Evolutionary conservation across 2,329 filamentous ascomycete genomes (phyloP).

Genomic region (Xylaria sp.): DNA sequence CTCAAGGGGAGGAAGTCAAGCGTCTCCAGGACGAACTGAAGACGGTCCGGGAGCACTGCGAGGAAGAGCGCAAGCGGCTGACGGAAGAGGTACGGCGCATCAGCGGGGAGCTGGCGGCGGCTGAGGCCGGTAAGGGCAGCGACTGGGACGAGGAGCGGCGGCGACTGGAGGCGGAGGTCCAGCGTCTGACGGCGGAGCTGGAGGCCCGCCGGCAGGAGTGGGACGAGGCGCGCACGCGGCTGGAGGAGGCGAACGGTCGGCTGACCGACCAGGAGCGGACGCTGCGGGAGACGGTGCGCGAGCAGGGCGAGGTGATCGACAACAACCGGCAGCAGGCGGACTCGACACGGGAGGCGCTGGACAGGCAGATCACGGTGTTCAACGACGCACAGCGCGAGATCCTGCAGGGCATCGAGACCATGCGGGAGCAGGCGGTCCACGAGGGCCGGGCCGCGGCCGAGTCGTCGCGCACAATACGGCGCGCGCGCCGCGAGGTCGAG

Average conservation of each 20-base stretch:
- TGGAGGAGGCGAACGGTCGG: not conserved
- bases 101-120: not conserved
- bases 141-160: not conserved
- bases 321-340: constrained; percentile 2
- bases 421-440: not conserved
- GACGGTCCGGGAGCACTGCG: not conserved
- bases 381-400: not conserved
- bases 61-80: not conserved
- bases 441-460: not conserved
- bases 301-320: not conserved
- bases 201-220: not conserved
- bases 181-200: not conserved
- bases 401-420: not conserved
- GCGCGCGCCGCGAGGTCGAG: not conserved
- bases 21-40: not conserved
- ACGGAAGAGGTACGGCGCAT: not conserved
- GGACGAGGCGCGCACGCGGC: not conserved
- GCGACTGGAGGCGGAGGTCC: not conserved
- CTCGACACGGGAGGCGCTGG: not conserved
- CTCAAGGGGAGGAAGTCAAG: not conserved
- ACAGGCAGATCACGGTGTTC: not conserved
- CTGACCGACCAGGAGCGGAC: not conserved
- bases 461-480: not conserved
- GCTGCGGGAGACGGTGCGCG: not conserved
- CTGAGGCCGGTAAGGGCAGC: not conserved